Evolutionary conservation across 2,329 filamentous ascomycete genomes (phyloP).

Genomic region (Sarocladiaceae sp.): DNA sequence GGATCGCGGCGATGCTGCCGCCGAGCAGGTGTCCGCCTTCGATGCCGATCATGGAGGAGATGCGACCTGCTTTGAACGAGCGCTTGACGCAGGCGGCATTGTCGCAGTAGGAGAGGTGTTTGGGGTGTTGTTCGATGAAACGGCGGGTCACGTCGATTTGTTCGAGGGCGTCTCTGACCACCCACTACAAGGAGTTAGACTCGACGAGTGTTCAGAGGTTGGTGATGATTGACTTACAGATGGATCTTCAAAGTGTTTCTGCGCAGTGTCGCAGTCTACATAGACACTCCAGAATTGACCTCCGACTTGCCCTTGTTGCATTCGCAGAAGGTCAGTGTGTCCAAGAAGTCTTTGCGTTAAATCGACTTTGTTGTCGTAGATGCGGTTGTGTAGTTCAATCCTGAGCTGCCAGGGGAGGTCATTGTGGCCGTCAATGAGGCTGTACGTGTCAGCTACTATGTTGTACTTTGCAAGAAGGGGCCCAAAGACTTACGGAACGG

Average conservation of each 20-base stretch:
- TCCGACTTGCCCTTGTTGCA: constrained; percentile 24
- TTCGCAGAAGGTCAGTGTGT: constrained; percentile 23
- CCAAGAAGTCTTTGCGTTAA: constrained; percentile 16
- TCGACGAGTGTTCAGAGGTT: not conserved
- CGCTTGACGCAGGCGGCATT: constrained; percentile 19
- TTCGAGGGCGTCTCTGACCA: constrained; percentile 19
- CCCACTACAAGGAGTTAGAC: too few species aligned
- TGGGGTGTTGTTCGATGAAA: constrained; percentile 21
- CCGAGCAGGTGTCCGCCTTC: constrained; percentile 33
- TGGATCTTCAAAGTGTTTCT: constrained; percentile 21
- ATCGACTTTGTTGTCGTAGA: constrained; percentile 17
- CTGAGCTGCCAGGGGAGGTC: constrained; percentile 25
- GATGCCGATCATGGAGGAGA: constrained; percentile 32
- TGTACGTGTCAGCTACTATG: too few species aligned
- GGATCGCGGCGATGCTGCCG: constrained; percentile 26
- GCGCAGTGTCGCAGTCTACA: constrained; percentile 19
- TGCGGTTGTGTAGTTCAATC: constrained; percentile 23
- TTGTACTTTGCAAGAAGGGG: not conserved
- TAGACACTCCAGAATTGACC: constrained; percentile 27
- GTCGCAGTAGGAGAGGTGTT: constrained; percentile 21
- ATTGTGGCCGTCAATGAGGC: constrained; percentile 27
- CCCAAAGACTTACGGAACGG: constrained; percentile 13
- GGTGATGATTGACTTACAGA: constrained; percentile 13
- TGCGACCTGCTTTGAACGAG: constrained; percentile 26
- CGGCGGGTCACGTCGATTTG: constrained; percentile 30